A percentile compares a stretch with the other conserved stretches of the same genome.
These are phyloP conservation scores for Tricholoma matsutake DNA, from an alignment of 768 basidiomycete genomes.

Conservation along the genomic window DNA sequence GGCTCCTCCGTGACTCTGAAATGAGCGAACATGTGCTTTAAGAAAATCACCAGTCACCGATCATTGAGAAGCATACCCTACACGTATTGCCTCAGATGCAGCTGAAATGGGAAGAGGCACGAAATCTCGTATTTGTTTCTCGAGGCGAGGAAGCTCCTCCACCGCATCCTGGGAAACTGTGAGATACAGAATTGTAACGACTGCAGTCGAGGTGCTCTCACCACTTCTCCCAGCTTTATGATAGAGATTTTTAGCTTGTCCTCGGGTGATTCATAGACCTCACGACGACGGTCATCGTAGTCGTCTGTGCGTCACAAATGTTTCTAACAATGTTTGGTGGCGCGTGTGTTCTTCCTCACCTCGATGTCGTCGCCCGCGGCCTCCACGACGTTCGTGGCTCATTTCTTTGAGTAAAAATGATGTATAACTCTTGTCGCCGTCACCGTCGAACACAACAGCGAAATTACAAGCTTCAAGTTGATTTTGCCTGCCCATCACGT, in stretches of 20 bases:
- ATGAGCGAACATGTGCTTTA: neutral
- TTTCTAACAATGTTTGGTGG: slow-evolving; percentile 16
- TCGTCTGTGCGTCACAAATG: slow-evolving; percentile 48
- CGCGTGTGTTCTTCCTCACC: slow-evolving; percentile 40
- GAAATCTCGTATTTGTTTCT: slow-evolving; percentile 61
- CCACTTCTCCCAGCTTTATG: slow-evolving; percentile 79
- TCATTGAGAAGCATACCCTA: slow-evolving; percentile 46
- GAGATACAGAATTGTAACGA: slow-evolving; percentile 5
- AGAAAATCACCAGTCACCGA: neutral
- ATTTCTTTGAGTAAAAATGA: slow-evolving; percentile 32
- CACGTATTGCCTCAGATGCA: slow-evolving; percentile 71
- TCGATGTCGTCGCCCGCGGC: slow-evolving; percentile 48
- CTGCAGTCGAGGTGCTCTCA: slow-evolving; percentile 37
- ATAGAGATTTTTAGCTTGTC: slow-evolving; percentile 66
- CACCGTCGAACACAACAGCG: slow-evolving; percentile 3
- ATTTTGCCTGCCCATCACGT: neutral
- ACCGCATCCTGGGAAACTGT: slow-evolving; percentile 50
- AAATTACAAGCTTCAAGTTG: neutral
- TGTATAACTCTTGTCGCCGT: slow-evolving; percentile 16
- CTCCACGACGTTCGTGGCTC: slow-evolving; percentile 59
- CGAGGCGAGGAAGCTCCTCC: slow-evolving; percentile 67
- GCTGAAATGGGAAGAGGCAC: slow-evolving; percentile 55
- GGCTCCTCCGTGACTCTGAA: slow-evolving; percentile 86
- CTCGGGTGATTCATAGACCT: slow-evolving; percentile 66
- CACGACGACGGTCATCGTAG: slow-evolving; percentile 64